Conservation (phyloP, 148 eudicot genomes). For the Rhododendron ferrugineum region DNA sequence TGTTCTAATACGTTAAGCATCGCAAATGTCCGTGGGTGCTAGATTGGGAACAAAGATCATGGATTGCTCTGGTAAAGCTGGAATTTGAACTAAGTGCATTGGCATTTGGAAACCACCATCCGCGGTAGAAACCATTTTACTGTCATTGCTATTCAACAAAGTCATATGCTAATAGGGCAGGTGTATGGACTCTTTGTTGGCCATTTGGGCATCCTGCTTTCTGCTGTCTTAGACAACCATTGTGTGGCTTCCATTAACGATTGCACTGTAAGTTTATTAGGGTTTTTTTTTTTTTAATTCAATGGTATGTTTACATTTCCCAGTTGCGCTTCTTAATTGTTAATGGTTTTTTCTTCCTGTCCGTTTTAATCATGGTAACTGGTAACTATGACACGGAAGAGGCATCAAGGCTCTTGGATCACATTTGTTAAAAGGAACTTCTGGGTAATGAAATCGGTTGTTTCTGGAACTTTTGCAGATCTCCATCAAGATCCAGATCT, state of each 20-base stretch:
- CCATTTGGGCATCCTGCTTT: constrained; percentile 24
- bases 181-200: constrained; percentile 47
- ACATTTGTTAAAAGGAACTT: constrained; percentile 52
- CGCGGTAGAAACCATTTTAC: constrained; percentile 26
- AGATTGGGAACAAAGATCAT: constrained; percentile 64
- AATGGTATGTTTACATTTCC: background rate
- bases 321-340: constrained; percentile 21
- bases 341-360: constrained; percentile 21
- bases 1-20: constrained; percentile 50
- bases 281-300: background rate
- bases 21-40: constrained; percentile 69
- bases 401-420: constrained; percentile 79
- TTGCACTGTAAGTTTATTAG: constrained; percentile 20
- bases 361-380: constrained; percentile 36
- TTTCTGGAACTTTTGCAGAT: constrained; percentile 99
- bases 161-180: background rate
- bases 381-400: constrained; percentile 62
- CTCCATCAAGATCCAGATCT: constrained; percentile 91
- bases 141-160: constrained; percentile 12
- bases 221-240: constrained; percentile 13
- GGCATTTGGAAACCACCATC: constrained; percentile 37
- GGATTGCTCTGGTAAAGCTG: constrained; percentile 79
- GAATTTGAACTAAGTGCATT: constrained; percentile 51
- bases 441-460: constrained; percentile 63
- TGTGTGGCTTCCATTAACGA: constrained; percentile 15